Base-by-base conservation (phyloP, 2,329 filamentous ascomycete genomes). In the Cryphonectria radicalis region DNA sequence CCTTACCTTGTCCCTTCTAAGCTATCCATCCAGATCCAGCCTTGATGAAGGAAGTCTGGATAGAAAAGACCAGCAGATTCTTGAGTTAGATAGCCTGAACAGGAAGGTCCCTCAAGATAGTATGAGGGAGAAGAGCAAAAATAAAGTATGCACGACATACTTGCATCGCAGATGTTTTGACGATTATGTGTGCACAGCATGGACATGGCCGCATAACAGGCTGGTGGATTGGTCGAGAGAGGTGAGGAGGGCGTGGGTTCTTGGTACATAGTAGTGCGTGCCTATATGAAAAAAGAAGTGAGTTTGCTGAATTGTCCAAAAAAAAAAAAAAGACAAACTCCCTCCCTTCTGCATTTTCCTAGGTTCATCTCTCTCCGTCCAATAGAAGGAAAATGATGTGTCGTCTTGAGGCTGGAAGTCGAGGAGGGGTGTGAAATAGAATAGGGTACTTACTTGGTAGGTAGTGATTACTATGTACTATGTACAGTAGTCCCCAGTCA, bases 31-130 rank as follows among this genome's bases (percentile, higher is more conserved):
- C 25, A 35, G 57, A 25, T 60, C 13, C 25, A 35, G 57, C 3
- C 32, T 6, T 35, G 57, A 22, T 25, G 59, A 14, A 63, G 55
- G 7, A 66, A 60, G 22, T 17, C 40, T 2, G 73, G 76, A 43
- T 13, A 42, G 40, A 42, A 42, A 13, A 42, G 50, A 3, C 3
- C 50, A n/a, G 10, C 22, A 53, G 22, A 53, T 6, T 22, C 17
- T 91, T 22, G 37, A 11, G 5, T 6, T 19, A 14, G n/a, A 43
- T 14, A 63, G 5, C 91, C 22, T 19, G 28, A 32, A 43, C 10
- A 63, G 5, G 37, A 43, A 22, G 65, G 37, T 55, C 63, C 35
- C 19, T 59, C 6, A 19, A 59, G 10, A 8, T 8, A 75, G 53
- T 5, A 10, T 8, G 25, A 40, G 22, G 17, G n/a, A 50, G 14